phyloP scores from a whole-genome alignment of 768 basidiomycete species.

The Chalciporus piperatus region DNA sequence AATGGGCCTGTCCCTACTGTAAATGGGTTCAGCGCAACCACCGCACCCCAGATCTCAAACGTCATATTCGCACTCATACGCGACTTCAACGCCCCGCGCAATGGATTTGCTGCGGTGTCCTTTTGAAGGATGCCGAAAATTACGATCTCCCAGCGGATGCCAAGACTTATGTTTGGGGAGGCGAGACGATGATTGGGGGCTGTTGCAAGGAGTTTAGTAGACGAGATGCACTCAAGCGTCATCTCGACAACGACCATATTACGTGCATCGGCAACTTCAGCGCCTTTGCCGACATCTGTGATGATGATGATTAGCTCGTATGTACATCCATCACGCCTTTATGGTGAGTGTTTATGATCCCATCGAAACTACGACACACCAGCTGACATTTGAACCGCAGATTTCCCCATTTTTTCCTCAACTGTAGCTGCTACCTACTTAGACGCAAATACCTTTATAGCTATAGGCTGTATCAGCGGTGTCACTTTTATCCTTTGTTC shows the following conservation, averaged over 20 bases:
- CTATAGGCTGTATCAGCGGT: constrained; percentile 10
- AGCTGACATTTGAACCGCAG: constrained; percentile 3
- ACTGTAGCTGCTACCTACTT: not conserved
- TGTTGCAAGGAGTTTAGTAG: constrained; percentile 38
- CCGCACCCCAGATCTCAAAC: constrained; percentile 56
- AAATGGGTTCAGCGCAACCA: constrained; percentile 46
- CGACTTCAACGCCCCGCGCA: constrained; percentile 34
- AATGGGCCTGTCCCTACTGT: constrained; percentile 47
- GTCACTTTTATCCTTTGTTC: constrained; percentile 3
- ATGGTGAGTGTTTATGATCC: constrained; percentile 2
- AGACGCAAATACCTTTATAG: not conserved
- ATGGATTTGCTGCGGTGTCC: constrained; percentile 39
- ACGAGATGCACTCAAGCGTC: constrained; percentile 40
- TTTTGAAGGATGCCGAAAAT: constrained; percentile 21
- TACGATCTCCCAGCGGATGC: constrained; percentile 22
- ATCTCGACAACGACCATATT: constrained; percentile 37
- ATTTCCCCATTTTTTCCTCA: constrained; percentile 1
- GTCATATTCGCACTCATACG: constrained; percentile 55
- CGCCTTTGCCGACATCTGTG: constrained; percentile 25
- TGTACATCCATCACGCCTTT: not conserved
- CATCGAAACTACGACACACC: not conserved
- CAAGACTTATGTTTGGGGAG: constrained; percentile 27
- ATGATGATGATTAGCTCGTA: constrained; percentile 22
- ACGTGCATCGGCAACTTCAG: constrained; percentile 32
- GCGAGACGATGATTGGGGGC: constrained; percentile 35